phyloP scores from a whole-genome alignment of 2,329 filamentous ascomycete genomes.

The Hypoxylon sp. region DNA sequence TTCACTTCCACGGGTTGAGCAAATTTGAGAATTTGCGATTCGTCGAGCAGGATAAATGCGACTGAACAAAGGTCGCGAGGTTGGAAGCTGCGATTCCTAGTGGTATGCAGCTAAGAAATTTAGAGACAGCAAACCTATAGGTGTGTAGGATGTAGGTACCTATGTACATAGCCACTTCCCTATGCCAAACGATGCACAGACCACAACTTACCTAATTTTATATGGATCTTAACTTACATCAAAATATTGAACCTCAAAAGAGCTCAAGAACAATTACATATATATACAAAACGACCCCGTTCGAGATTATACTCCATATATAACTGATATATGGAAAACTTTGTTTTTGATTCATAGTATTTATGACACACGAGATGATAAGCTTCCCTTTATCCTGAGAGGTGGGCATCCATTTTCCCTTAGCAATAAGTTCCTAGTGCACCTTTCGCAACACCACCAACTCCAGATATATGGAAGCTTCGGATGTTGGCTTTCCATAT shows the following conservation, averaged over 20 bases:
- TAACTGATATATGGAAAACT: too few species aligned
- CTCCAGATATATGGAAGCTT: not conserved
- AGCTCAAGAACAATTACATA: not conserved
- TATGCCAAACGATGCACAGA: not conserved
- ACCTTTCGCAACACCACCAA: not conserved
- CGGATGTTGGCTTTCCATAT: too few species aligned
- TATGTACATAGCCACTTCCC: too few species aligned
- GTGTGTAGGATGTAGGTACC: not conserved
- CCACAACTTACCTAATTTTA: not conserved
- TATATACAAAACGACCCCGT: too few species aligned
- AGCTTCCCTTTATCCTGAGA: not conserved
- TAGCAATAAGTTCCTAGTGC: not conserved
- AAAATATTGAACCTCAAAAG: constrained; percentile 9
- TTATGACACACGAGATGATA: not conserved
- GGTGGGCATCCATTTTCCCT: constrained; percentile 14
- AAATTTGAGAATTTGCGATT: constrained; percentile 4
- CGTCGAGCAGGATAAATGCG: constrained; percentile 10
- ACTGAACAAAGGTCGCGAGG: constrained; percentile 7
- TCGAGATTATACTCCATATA: too few species aligned
- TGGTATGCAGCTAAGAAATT: constrained; percentile 15
- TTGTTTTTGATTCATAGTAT: too few species aligned
- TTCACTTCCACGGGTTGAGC: constrained; percentile 1
- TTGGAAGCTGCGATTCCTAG: constrained; percentile 10
- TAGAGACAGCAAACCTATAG: not conserved
- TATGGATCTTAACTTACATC: constrained; percentile 7